Evolutionary conservation across 1,284 basidiomycete species (phyloP).

Genomic region (Papiliotrema fonsecae): DNA sequence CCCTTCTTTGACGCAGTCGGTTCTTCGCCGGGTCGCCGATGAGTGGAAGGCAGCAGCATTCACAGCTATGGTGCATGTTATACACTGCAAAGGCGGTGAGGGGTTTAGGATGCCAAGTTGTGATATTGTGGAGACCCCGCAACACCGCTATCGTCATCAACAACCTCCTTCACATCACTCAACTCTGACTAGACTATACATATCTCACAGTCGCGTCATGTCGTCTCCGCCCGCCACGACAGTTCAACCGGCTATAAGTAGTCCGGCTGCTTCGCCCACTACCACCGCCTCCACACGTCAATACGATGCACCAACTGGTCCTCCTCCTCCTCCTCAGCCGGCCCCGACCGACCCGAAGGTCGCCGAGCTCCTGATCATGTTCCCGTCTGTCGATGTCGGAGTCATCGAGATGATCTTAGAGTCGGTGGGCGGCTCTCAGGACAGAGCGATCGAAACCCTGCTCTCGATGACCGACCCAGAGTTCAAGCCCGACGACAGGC

Average conservation of each 20-base stretch:
- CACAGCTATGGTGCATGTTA: too few species aligned
- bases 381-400: constrained; percentile 38
- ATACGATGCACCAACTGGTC: not conserved
- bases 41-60: too few species aligned
- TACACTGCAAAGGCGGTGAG: too few species aligned
- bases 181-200: not conserved
- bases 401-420: constrained; percentile 47
- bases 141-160: too few species aligned
- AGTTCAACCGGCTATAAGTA: too few species aligned
- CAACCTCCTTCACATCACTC: too few species aligned
- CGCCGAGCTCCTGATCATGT: constrained; percentile 36
- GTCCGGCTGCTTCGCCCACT: not conserved
- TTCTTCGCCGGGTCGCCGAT: too few species aligned
- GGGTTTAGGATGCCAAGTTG: too few species aligned
- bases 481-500: constrained; percentile 40
- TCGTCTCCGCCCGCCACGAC: not conserved
- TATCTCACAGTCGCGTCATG: not conserved
- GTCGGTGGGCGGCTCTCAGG: constrained; percentile 34
- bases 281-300: not conserved
- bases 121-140: too few species aligned
- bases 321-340: not conserved
- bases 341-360: constrained; percentile 31
- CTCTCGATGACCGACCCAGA: constrained; percentile 47
- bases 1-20: too few species aligned
- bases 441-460: constrained; percentile 44